A percentile compares a stretch with the other conserved stretches of the same genome.
Conservation (phyloP, 768 basidiomycete species). For the Roridomyces roridus region DNA sequence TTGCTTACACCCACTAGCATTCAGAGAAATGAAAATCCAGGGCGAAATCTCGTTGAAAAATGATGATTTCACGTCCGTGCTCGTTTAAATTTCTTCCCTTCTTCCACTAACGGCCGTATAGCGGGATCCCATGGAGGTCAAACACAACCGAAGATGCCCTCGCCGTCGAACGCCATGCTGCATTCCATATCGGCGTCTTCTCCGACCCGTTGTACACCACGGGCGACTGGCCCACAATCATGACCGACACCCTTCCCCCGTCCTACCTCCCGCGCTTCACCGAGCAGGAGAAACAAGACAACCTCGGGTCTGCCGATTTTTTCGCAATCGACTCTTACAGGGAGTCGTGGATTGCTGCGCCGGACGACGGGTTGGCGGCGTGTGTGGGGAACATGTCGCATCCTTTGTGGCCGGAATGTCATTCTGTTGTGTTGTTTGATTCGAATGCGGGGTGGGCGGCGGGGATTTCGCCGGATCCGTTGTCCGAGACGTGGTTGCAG, state of each 20-base stretch:
- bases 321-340: conserved; percentile 58
- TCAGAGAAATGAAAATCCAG: conserved; percentile 51
- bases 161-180: conserved; percentile 55
- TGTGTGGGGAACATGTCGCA: conserved; percentile 50
- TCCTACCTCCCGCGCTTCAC: conserved; percentile 55
- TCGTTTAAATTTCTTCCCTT: not conserved
- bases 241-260: conserved; percentile 54
- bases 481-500: conserved; percentile 47
- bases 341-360: conserved; percentile 46
- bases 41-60: conserved; percentile 64
- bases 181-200: conserved; percentile 57
- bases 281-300: conserved; percentile 48
- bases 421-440: conserved; percentile 45
- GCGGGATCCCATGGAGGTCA: conserved; percentile 52
- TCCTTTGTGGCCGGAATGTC: conserved; percentile 59
- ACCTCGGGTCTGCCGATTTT: conserved; percentile 57
- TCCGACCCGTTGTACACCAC: conserved; percentile 56
- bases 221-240: conserved; percentile 57
- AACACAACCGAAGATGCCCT: conserved; percentile 50
- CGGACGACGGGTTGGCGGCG: conserved; percentile 48
- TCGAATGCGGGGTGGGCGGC: conserved; percentile 54
- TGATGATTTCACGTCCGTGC: conserved; percentile 53
- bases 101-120: conserved; percentile 16
- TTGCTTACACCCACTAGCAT: conserved; percentile 34
- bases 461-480: conserved; percentile 51